These are phyloP conservation scores for Rubia yunnanensis DNA, from an alignment of 257 asterid species.

Conservation along the genomic window DNA sequence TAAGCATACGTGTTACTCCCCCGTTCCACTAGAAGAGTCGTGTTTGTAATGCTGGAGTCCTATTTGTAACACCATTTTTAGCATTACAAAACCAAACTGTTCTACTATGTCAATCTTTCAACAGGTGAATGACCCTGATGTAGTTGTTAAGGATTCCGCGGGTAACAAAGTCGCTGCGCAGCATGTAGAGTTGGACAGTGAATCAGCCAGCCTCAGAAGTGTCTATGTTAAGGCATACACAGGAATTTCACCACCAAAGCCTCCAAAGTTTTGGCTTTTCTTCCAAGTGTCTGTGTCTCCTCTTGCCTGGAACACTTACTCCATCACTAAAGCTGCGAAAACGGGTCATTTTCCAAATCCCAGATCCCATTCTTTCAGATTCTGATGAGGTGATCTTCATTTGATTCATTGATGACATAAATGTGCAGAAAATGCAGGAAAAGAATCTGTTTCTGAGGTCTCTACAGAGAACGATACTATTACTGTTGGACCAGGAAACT, in stretches of 20 bases:
- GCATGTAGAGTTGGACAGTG: constrained; percentile 48
- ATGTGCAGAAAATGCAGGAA: constrained; percentile 34
- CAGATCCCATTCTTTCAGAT: background rate
- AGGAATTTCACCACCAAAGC: constrained; percentile 41
- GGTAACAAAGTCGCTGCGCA: constrained; percentile 50
- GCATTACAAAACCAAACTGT: no score
- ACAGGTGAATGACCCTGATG: constrained; percentile 63
- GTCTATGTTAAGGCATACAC: constrained; percentile 62
- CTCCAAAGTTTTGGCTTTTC: constrained; percentile 65
- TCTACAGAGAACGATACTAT: constrained; percentile 33
- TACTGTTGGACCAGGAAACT: constrained; percentile 66
- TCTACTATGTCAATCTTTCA: background rate
- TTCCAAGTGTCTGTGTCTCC: constrained; percentile 62
- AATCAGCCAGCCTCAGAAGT: constrained; percentile 44
- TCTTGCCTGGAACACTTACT: constrained; percentile 69
- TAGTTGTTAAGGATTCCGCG: constrained; percentile 48
- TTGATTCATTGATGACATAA: constrained; percentile 10
- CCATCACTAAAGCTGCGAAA: constrained; percentile 43
- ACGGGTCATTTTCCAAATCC: constrained; percentile 26
- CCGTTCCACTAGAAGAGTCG: no score
- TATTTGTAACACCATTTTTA: no score
- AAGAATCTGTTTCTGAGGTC: constrained; percentile 14
- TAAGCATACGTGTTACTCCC: no score
- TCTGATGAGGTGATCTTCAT: background rate
- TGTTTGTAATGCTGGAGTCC: no score